Conservation (phyloP, 164 flowering plant genomes). For the Vitis labrusca region DNA sequence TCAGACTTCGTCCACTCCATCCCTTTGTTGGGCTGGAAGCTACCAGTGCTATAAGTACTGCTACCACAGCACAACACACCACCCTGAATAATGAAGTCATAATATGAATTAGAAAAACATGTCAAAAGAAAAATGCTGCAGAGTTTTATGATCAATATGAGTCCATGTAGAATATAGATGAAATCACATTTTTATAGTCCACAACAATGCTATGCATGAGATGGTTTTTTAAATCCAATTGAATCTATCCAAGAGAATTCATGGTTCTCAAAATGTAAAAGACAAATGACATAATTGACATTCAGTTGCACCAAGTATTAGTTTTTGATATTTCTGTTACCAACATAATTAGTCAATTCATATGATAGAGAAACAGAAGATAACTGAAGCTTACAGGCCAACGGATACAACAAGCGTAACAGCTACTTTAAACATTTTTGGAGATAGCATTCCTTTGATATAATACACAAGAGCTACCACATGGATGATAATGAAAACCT, state of each 20-base stretch:
- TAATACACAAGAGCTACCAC: slow-evolving; percentile 97
- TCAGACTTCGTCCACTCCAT: slow-evolving; percentile 99
- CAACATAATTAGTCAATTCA: background rate
- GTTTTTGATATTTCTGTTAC: no score
- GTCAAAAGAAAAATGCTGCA: no score
- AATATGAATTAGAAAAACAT: background rate
- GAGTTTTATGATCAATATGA: slow-evolving; percentile 1
- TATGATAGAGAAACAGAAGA: background rate
- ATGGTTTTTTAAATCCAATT: background rate
- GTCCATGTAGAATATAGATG: background rate
- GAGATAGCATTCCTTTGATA: slow-evolving; percentile 89
- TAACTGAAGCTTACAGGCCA: slow-evolving; percentile 74
- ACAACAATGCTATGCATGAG: background rate
- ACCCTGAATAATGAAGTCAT: slow-evolving; percentile 52
- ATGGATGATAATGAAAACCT: slow-evolving; percentile 95
- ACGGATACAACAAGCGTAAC: slow-evolving; percentile 83
- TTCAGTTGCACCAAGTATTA: no score
- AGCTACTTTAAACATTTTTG: slow-evolving; percentile 95
- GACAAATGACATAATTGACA: background rate
- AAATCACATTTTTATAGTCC: background rate
- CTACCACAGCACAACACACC: slow-evolving; percentile 70
- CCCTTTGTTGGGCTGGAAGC: slow-evolving; percentile 99
- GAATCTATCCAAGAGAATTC: slow-evolving; percentile 3
- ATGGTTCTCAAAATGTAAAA: no score
- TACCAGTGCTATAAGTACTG: slow-evolving; percentile 82